Percentiles rank a stretch among this genome's conserved stretches.
phyloP scores from a whole-genome alignment of 495 filamentous ascomycete species.

The Achaetomiella virescens region DNA sequence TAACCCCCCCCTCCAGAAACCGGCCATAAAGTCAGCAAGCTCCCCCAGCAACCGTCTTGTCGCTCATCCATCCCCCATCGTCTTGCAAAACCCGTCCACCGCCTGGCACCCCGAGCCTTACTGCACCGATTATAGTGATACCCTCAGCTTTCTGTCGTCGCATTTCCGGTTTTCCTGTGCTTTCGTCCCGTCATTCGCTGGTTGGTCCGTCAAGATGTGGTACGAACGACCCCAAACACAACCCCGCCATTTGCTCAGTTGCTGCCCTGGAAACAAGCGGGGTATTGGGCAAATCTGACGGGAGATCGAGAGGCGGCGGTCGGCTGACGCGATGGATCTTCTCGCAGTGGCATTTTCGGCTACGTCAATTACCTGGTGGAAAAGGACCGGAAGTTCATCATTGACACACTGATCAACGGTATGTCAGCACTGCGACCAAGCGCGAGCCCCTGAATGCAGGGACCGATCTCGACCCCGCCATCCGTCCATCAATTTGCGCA shows the following conservation, averaged over 20 bases:
- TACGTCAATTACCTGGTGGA: conserved; percentile 92
- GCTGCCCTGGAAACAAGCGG: conserved; percentile 4
- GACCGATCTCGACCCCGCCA: conserved; percentile 16
- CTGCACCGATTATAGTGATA: not conserved
- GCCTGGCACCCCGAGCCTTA: conserved; percentile 2
- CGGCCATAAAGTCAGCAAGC: conserved; percentile 22
- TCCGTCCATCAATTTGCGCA: conserved; percentile 2
- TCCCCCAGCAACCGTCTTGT: conserved; percentile 11
- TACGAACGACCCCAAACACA: conserved; percentile 18
- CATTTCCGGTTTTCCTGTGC: not conserved
- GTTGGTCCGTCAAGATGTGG: conserved; percentile 31
- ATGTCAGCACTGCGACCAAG: conserved; percentile 12
- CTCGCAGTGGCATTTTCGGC: conserved; percentile 90
- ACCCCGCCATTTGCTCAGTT: conserved; percentile 12
- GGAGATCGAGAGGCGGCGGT: not conserved
- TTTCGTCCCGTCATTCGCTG: conserved; percentile 21
- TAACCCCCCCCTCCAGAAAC: not conserved
- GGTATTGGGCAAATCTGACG: not conserved
- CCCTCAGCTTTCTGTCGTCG: conserved; percentile 3
- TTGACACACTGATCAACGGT: conserved; percentile 96
- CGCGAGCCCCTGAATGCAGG: not conserved
- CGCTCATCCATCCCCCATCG: conserved; percentile 8
- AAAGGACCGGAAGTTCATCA: conserved; percentile 90
- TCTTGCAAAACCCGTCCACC: not conserved
- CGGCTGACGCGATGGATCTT: conserved; percentile 2